Conservation (phyloP, 352 stramenopile genomes). For the Phytophthora constricta region DNA sequence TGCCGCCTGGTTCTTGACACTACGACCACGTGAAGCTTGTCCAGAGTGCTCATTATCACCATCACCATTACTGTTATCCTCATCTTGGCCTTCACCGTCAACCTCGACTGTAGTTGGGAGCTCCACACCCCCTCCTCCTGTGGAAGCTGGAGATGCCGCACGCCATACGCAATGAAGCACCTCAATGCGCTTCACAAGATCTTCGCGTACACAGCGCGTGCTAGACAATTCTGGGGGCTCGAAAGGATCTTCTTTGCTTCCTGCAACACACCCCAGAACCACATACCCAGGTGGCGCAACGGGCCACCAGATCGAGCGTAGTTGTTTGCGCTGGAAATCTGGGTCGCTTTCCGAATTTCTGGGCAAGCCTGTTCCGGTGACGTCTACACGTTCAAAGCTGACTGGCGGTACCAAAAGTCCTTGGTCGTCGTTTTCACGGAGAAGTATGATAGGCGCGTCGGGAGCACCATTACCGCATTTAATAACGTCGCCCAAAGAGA, state of each 20-base stretch:
- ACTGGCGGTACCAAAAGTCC: conserved; percentile 65
- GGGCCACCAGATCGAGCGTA: conserved; percentile 86
- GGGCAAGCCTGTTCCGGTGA: conserved; percentile 82
- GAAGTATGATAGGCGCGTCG: conserved; percentile 59
- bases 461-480: conserved; percentile 67
- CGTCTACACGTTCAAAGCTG: conserved; percentile 83
- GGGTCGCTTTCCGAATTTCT: conserved; percentile 75
- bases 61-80: conserved; percentile 11
- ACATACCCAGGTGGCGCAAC: conserved; percentile 81
- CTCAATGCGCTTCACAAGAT: conserved; percentile 73
- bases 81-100: conserved; percentile 36
- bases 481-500: conserved; percentile 74
- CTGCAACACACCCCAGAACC: conserved; percentile 75
- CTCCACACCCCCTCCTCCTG: conserved; percentile 41
- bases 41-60: conserved; percentile 23
- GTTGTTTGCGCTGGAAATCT: conserved; percentile 85
- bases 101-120: conserved; percentile 41
- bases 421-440: conserved; percentile 56
- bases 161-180: conserved; percentile 73
- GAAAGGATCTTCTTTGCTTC: conserved; percentile 82
- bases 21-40: conserved; percentile 1
- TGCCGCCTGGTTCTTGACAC: conserved; percentile 49
- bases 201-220: conserved; percentile 76
- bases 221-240: conserved; percentile 61
- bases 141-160: conserved; percentile 34